Percentiles rank a stretch among this genome's conserved stretches.
These are phyloP conservation scores for Gaultheria prostrata DNA, from an alignment of 148 eudicot species.

Conservation along the genomic window DNA sequence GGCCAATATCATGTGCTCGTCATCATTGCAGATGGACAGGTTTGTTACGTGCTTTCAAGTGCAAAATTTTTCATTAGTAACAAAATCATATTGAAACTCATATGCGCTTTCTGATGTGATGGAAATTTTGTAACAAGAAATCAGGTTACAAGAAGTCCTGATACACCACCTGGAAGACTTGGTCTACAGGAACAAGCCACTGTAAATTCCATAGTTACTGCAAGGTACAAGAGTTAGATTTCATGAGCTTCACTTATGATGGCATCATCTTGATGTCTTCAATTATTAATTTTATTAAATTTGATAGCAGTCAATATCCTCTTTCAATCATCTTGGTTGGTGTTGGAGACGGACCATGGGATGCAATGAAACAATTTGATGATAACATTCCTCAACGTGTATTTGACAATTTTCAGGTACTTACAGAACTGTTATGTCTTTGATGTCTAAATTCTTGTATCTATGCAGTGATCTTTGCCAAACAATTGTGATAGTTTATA, in stretches of 20 bases:
- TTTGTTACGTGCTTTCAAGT: constrained; percentile 11
- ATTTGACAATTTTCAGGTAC: constrained; percentile 88
- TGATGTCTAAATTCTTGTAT: background rate
- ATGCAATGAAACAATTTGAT: constrained; percentile 71
- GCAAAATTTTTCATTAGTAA: background rate
- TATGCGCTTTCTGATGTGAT: background rate
- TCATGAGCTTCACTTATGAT: constrained; percentile 2
- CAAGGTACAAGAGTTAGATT: constrained; percentile 44
- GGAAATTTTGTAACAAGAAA: background rate
- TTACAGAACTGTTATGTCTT: background rate
- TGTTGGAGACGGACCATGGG: constrained; percentile 95
- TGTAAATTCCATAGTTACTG: constrained; percentile 62
- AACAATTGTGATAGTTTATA: background rate
- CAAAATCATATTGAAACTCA: background rate
- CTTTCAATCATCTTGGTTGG: constrained; percentile 79
- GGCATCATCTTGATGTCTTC: background rate
- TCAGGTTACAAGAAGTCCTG: constrained; percentile 54
- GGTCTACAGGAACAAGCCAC: constrained; percentile 80
- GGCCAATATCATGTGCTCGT: constrained; percentile 84
- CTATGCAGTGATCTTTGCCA: background rate
- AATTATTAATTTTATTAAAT: background rate
- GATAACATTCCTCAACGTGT: constrained; percentile 74
- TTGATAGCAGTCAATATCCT: constrained; percentile 53
- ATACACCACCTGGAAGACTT: constrained; percentile 48
- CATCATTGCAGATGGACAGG: constrained; percentile 86